Evolutionary conservation across 2,329 filamentous ascomycete species (phyloP), one percentile per base, ranked within the genome.

Genomic region (Cytospora mali): DNA sequence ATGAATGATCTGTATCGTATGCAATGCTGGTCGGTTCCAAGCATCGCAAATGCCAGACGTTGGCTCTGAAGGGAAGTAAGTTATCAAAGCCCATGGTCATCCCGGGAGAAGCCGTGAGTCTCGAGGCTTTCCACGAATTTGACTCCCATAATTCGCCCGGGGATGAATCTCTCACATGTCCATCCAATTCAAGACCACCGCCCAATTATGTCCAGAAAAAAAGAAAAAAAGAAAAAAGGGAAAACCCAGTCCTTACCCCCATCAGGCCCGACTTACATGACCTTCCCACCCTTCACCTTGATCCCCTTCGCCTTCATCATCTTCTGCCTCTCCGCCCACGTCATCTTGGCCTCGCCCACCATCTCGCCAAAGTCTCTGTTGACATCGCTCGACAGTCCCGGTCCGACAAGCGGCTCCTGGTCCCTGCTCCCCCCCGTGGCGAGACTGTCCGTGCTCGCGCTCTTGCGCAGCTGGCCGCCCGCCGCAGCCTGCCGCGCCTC

Each of bases 311-410:
- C 61, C 46, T 52, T 56, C 29, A 27, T 33, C 35, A 51, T 31
- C 62, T 63, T 79, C 78, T 69, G 74, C 75, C 74, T 81, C 68
- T 79, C 82, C 71, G 91, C 88, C 35, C 96, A 84, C 75, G 96
- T 92, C 6, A 79, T 80, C 70, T 81, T 86, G 58, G 96, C 82
- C 77, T 96, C 92, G 42, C 83, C 80, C 11, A 96, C 83, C 29
- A 90, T 90, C 70, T 95, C 91, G 63, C 91, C 88, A 55, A 96
- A 81, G 69, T 96, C 92, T 29, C 80, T 79, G 59, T 87, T 87
- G 0, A 88, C 88, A 72, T 97, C 93, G 66, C 86, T 86, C 1
- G 92, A 89, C 42, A 98, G 80, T 28, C 94, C 94, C 31, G 98
- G 81, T 23, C 94, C 94, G 6, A 97, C 77, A 3, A 91, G 82